phyloP scores from a whole-genome alignment of 192 early-diverging fungal genomes.

The Allomyces javanicus region DNA sequence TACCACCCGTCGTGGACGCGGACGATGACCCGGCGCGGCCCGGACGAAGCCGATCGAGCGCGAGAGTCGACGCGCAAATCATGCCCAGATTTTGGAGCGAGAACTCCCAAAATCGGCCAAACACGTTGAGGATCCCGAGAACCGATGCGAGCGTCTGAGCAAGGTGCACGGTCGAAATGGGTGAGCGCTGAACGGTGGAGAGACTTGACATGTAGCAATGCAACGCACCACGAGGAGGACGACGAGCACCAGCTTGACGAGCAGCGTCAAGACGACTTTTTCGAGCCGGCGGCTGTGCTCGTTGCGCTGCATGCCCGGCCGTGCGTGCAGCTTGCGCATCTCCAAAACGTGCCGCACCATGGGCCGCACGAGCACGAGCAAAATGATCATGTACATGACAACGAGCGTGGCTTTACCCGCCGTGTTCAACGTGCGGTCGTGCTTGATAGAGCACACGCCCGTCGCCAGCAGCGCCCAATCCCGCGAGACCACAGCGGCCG shows the following conservation, averaged over 20 bases:
- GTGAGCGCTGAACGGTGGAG: too few species aligned
- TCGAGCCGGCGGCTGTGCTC: not conserved
- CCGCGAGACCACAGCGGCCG: not conserved
- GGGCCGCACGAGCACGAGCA: not conserved
- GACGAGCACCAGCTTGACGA: not conserved
- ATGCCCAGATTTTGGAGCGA: not conserved
- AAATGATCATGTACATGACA: not conserved
- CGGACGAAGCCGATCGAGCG: not conserved
- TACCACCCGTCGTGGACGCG: too few species aligned
- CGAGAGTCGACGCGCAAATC: not conserved
- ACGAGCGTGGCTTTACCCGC: not conserved
- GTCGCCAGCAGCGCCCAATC: not conserved
- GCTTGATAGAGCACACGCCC: not conserved
- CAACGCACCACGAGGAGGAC: too few species aligned
- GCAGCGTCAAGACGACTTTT: not conserved
- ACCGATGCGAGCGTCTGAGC: not conserved
- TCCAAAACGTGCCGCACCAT: not conserved
- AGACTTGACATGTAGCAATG: too few species aligned
- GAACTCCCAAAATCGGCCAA: not conserved
- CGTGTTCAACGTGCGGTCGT: not conserved
- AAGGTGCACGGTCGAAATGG: too few species aligned
- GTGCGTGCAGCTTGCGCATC: not conserved
- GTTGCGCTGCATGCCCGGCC: not conserved
- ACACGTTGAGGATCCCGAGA: not conserved
- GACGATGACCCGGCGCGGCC: not conserved